Base-by-base conservation (phyloP, 1,139 yeast species). In the Suhomyces kunorum region DNA sequence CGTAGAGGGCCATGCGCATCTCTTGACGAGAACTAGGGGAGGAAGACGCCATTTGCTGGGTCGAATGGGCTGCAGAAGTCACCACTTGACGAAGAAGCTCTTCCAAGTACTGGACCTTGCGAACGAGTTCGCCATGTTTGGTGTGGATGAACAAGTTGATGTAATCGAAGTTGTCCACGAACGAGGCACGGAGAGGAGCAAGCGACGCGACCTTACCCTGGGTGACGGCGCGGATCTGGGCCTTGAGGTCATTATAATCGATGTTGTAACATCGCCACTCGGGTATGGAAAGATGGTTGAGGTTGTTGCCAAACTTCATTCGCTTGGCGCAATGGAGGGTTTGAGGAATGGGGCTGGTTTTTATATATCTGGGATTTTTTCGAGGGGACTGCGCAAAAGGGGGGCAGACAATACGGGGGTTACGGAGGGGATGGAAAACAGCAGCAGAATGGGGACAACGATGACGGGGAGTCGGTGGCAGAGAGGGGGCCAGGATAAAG, bases 291-390 rank as follows among this genome's bases (percentile, higher is more conserved):
- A 88, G 74, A 48, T 78, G 80, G 38, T 77, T 69, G 26, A 90
- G 72, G 58, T 85, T 89, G 30, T 78, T 72, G 41, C 96, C 96
- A 64, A 88, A 89, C 66, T 88, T 90, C 98, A 89, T 89, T 22
- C 20, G 34, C 22, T 31, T 31, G 34, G 34, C 12, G n/a, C n/a
- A 25, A 20, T 16, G n/a, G 22, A 11, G 15, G 22, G 22, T 11
- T 6, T 11, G 13, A 16, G 8, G 25, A 22, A 11, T 11, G 28
- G 32, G 24, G 32, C 32, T 29, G 32, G 32, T 29, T 28, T 29
- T 18, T 28, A 28, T 29, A 18, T 7, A 22, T 23, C 14, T n/a
- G 11, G 24, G 24, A 20, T 29, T 29, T 12, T 29, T 16, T 17
- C 11, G 8, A 13, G 9, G 16, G 4, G n/a, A 12, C 23, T 12